Evolutionary conservation across 2,329 filamentous ascomycete species (phyloP), one percentile per base, ranked within the genome.

Genomic region (Fusarium decemcellulare): DNA sequence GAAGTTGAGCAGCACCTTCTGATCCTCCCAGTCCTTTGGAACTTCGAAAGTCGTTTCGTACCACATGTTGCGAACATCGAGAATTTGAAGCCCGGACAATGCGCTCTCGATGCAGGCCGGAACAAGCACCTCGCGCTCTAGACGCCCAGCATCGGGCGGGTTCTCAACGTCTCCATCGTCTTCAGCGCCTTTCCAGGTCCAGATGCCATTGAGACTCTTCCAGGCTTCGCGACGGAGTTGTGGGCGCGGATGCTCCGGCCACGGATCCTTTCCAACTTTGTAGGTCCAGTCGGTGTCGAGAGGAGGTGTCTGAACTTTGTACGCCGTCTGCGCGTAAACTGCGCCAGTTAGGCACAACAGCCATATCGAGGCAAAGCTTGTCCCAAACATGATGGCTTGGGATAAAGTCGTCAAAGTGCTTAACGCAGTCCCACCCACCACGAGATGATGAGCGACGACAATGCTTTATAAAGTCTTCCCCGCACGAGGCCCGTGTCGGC

Each of bases 191-290:
- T 81, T 80, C 74, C 83, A 89, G 3, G 84, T 85, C 87, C 88
- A 90, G 6, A 90, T 82, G 0, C 88, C 88, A 61, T 90, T 89
- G 7, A 90, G 79, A 46, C 81, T 88, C 74, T 85, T 78, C 87
- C 87, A 90, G 6, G 78, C 71, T 6, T 85, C 79, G 6, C 87
- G 84, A 37, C 83, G 82, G 9, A 90, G 82, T 68, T 86, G 86
- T 4, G 88, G 88, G 0, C 87, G 84, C 10, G 88, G 88, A 67
- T 90, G 83, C 51, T 90, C 85, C 3, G 85, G 85, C 87, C 87
- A 88, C 0, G 87, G 86, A 40, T 84, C 77, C 1, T 80, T 86
- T 36, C 86, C 86, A 18, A 87, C 84, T 6, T 82, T 77, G 58
- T 81, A 76, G 2, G 86, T 88, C 86, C 86, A 88, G 9, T 82